Evolutionary conservation across 139 green algal genomes (phyloP).

Genomic region (Auxenochlorella pyrenoidosa): DNA sequence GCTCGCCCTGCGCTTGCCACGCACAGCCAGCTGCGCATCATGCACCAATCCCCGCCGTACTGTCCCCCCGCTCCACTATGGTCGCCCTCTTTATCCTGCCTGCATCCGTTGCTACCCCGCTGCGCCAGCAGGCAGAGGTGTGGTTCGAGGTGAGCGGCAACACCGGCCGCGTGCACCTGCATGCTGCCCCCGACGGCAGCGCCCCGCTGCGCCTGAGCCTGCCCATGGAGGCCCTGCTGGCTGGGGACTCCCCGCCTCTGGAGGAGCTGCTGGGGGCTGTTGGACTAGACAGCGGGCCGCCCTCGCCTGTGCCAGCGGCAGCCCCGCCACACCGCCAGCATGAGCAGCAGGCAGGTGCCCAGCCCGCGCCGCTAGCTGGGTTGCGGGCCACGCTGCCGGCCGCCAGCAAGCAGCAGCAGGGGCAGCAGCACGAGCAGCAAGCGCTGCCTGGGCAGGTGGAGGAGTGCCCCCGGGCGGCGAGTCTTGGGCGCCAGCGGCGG

Average conservation of each 20-base stretch:
- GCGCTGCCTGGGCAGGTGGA: neutral
- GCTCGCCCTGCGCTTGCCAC: neutral
- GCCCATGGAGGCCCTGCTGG: conserved; percentile 71
- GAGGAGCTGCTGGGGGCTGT: conserved; percentile 28
- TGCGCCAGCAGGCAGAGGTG: neutral
- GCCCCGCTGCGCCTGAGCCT: conserved; percentile 72
- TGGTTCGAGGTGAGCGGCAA: conserved; percentile 76
- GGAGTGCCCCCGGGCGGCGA: neutral
- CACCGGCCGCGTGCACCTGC: conserved; percentile 83
- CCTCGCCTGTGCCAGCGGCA: neutral
- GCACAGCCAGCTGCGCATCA: too few relatives aligned
- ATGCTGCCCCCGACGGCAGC: conserved; percentile 67
- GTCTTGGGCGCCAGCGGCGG: neutral
- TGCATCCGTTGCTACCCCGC: neutral
- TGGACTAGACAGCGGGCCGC: neutral
- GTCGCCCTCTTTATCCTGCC: neutral
- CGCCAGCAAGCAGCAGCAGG: neutral
- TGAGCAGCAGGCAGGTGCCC: conserved; percentile 19
- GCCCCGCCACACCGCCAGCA: neutral
- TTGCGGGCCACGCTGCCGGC: neutral
- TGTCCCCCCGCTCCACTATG: neutral
- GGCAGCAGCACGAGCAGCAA: neutral
- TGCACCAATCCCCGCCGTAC: too few relatives aligned
- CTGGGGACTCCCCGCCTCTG: conserved; percentile 14
- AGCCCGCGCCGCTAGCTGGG: neutral